Evolutionary conservation across 768 basidiomycete genomes (phyloP), one percentile per base, ranked within the genome.

Genomic region (Auricularia cornea): DNA sequence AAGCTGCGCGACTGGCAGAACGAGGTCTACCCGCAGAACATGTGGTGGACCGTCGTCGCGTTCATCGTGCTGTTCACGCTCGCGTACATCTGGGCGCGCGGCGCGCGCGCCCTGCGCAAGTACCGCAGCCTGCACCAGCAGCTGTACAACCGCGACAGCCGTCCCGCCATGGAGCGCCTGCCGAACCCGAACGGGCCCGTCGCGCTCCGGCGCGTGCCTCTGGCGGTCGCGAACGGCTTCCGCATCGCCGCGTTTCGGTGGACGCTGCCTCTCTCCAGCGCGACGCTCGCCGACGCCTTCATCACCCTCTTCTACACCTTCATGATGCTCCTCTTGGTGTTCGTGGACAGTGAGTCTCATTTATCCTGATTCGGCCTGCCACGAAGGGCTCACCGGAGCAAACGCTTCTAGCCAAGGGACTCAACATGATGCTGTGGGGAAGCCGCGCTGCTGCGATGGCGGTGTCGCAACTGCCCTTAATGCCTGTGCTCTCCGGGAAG

Each of bases 401-500:
- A 20, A 6, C 20, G 30, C 29, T 31, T 10, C 28, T 57, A 26
- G 14, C 54, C 44, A 48, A 18, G 44, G 44, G 28, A 20, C 28
- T 69, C 14, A 66, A 70, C 44, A 38, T 67, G 26, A 57, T 20
- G 1, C 67, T 48, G 59, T 80, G 74, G 72, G 66, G 68, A 10
- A 68, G 82, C 63, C 73, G 79, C 30, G 74, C 79, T 1, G 80
- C 76, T 1, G 71, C 72, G 31, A 76, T 84, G 28, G 82, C 79
- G 1, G 70, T 72, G 6, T 74, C 75, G 41, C 84, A 88, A 69
- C 70, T 84, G 0, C 81, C 84, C 1, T 74, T 88, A 23, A 74
- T 87, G 68, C 77, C 80, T 18, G 84, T 79, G 2, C 77, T 88
- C 29, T 84, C 83, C 1, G 83, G 81, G 65, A 83, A 83, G 73